Percentiles rank a stretch among this genome's conserved stretches.
Conservation (phyloP, 2,329 filamentous ascomycete species). For the Emmonsiellopsis sp. region DNA sequence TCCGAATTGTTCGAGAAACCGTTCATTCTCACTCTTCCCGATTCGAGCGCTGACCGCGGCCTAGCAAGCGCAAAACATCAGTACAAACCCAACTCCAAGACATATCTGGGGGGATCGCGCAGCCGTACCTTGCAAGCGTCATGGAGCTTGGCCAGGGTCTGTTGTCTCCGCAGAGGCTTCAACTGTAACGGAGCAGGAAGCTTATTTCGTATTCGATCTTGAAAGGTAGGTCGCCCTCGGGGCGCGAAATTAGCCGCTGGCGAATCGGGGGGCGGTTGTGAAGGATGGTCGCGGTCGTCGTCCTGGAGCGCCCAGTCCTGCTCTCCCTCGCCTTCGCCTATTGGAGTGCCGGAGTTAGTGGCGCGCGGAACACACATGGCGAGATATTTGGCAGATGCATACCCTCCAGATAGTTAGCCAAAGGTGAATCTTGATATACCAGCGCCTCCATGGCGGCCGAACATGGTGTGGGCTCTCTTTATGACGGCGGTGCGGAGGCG, state of each 20-base stretch:
- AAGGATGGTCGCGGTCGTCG: constrained; percentile 12
- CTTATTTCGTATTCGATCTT: constrained; percentile 38
- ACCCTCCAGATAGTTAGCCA: constrained; percentile 88
- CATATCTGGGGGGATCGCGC: constrained; percentile 1
- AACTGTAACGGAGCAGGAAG: constrained; percentile 40
- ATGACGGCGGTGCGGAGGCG: neutral
- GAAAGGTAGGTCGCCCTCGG: constrained; percentile 39
- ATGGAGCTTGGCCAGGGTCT: constrained; percentile 31
- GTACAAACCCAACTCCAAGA: neutral
- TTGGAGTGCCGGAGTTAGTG: constrained; percentile 9
- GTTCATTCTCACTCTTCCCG: constrained; percentile 67
- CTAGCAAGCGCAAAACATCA: constrained; percentile 30
- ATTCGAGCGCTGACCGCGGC: constrained; percentile 52
- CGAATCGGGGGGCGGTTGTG: constrained; percentile 10
- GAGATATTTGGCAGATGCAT: constrained; percentile 20
- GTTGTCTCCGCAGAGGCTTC: constrained; percentile 19
- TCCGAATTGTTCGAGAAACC: constrained; percentile 84
- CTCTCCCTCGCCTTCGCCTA: constrained; percentile 38
- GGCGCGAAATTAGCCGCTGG: constrained; percentile 36
- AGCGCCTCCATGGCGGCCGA: constrained; percentile 65
- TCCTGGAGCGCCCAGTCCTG: constrained; percentile 29
- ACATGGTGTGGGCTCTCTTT: constrained; percentile 6
- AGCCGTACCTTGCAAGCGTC: constrained; percentile 38
- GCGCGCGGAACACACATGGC: constrained; percentile 4
- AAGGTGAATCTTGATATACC: constrained; percentile 74